Conservation (phyloP, 192 early-diverging fungal genomes). For the Backusella australiensis region DNA sequence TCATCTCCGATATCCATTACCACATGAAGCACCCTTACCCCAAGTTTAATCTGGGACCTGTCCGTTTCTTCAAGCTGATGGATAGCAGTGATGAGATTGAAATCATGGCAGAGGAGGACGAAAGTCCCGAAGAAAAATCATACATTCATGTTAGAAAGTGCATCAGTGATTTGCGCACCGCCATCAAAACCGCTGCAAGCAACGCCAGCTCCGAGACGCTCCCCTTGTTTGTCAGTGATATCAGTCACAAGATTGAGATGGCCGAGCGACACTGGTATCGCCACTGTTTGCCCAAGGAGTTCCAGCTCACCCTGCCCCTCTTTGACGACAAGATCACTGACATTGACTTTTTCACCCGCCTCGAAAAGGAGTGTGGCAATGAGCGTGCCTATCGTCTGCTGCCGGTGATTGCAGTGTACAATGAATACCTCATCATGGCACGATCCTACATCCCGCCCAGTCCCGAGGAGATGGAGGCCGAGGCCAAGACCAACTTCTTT, state of each 20-base stretch:
- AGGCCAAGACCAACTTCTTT: not conserved
- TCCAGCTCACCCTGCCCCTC: not conserved
- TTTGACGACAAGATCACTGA: conserved; percentile 14
- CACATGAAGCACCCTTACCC: not conserved
- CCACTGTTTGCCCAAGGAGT: not conserved
- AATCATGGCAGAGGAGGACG: not conserved
- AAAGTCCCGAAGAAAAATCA: not conserved
- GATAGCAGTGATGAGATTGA: not conserved
- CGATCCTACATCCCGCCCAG: not conserved
- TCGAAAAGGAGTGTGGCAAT: not conserved
- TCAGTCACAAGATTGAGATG: conserved; percentile 7
- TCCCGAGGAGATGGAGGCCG: not conserved
- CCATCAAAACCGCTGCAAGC: no score
- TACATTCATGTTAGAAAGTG: not conserved
- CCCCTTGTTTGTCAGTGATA: not conserved
- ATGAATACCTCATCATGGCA: conserved; percentile 13
- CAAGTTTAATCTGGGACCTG: not conserved
- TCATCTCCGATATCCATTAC: not conserved
- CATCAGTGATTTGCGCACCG: not conserved
- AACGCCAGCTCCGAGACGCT: not conserved
- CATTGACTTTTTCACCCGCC: not conserved
- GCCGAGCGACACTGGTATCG: conserved; percentile 16
- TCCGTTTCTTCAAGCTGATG: not conserved
- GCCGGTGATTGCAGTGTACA: not conserved
- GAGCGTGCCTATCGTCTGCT: not conserved